A percentile compares a stretch with the other conserved stretches of the same genome.
phyloP scores from a whole-genome alignment of 2,329 filamentous ascomycete genomes.

The Cercospora sp. region DNA sequence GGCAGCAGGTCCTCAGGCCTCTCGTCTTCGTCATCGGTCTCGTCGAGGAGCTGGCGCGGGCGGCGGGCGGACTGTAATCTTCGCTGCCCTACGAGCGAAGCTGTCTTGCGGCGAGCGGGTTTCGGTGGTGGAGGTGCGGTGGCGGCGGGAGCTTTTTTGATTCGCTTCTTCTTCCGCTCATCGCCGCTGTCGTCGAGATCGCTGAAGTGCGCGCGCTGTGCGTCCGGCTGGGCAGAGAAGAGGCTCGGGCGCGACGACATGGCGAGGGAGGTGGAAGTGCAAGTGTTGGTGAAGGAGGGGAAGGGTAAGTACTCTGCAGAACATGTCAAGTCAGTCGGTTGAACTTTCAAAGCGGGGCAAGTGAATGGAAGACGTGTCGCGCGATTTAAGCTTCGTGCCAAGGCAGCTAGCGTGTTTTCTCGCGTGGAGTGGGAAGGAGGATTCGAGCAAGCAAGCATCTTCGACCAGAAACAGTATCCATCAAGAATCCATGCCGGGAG shows the following conservation, averaged over 20 bases:
- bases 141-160: slow-evolving; percentile 53
- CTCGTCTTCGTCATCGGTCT: slow-evolving; percentile 54
- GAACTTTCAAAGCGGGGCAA: slow-evolving; percentile 1
- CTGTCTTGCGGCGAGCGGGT: slow-evolving; percentile 41
- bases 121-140: slow-evolving; percentile 53
- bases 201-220: slow-evolving; percentile 7
- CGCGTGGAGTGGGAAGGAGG: background rate
- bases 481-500: background rate
- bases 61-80: slow-evolving; percentile 28
- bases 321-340: background rate
- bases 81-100: slow-evolving; percentile 39
- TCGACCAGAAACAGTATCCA: background rate
- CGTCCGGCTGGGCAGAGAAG: background rate
- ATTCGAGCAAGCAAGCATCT: slow-evolving; percentile 10
- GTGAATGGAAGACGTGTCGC: slow-evolving; percentile 6
- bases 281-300: background rate
- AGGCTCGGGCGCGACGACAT: slow-evolving; percentile 8
- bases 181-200: slow-evolving; percentile 57
- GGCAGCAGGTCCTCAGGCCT: slow-evolving; percentile 64
- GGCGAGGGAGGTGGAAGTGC: background rate
- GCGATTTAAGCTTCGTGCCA: slow-evolving; percentile 7
- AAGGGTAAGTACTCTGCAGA: background rate
- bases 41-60: slow-evolving; percentile 35
- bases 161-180: slow-evolving; percentile 67
- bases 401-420: slow-evolving; percentile 4